Evolutionary conservation across 495 filamentous ascomycete species (phyloP), one percentile per base, ranked within the genome.

Genomic region (Aspergillus mulundensis): DNA sequence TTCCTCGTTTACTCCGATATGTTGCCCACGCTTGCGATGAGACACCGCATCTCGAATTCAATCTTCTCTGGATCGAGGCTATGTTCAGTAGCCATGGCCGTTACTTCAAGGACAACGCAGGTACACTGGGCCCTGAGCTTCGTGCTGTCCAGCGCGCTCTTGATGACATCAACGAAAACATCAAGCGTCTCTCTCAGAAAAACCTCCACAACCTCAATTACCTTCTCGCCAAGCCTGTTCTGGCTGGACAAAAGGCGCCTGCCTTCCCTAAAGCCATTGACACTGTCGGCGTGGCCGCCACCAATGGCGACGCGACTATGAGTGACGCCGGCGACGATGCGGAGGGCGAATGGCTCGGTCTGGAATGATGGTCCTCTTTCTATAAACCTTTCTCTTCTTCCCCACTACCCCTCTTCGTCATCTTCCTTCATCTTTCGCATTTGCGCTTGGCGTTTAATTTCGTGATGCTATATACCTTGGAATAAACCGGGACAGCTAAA

Each of bases 41-140:
- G 58, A 90, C 84, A 1, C 93, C 92, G 1, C 91, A 95, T 74
- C 76, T 98, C 18, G 94, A 98, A 70, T 94, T 96, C 71, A 92
- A 93, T 66, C 73, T 98, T 53, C 67, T 91, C 14, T 98, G 94
- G 94, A 85, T 97, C 58, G 87, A 93, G 67, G 81, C 86, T n/a
- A 67, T 97, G 25, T 75, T 97, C 56, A 84, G 85, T 59, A 81
- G 77, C 57, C 94, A 96, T 68, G 94, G 94, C 25, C 77, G 85
- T 18, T 89, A 87, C 76, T 73, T 97, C 62, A 87, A 87, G 55
- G 88, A 93, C 42, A 87, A 93, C 66, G 75, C 82, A 14, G 84
- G 80, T 11, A 84, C 84, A 56, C 85, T 92, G 38, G 89, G 88
- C 50, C 79, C 89, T 11, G 94, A 97, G 67, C 73, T 97, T 56